These are phyloP conservation scores for Lactifluus echinatus DNA, from an alignment of 768 basidiomycete genomes.

Conservation along the genomic window DNA sequence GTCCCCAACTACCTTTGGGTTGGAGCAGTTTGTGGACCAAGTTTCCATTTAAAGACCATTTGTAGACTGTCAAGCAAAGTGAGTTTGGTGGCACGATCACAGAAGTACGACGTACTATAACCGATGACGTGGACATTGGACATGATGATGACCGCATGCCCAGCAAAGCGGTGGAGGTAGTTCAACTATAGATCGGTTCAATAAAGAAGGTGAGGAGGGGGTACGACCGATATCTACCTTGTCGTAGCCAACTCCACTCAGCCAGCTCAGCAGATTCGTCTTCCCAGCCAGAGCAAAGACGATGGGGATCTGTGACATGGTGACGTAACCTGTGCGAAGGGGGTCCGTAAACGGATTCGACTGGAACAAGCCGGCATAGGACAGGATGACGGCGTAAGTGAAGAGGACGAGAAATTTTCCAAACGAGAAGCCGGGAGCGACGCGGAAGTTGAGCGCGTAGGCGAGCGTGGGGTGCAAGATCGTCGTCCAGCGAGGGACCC, in stretches of 20 bases:
- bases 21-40: neutral
- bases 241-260: conserved; percentile 40
- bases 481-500: conserved; percentile 33
- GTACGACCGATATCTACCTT: conserved; percentile 28
- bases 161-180: conserved; percentile 47
- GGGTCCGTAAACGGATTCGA: conserved; percentile 31
- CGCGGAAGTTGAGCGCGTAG: conserved; percentile 27
- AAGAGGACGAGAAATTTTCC: conserved; percentile 32
- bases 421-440: conserved; percentile 31
- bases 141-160: conserved; percentile 34
- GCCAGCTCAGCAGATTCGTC: conserved; percentile 36
- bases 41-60: conserved; percentile 5
- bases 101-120: conserved; percentile 29
- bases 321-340: conserved; percentile 30
- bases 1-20: conserved; percentile 21
- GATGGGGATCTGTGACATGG: conserved; percentile 38
- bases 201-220: neutral
- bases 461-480: conserved; percentile 28
- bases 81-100: neutral
- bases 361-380: conserved; percentile 31
- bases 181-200: conserved; percentile 33
- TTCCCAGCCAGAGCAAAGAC: conserved; percentile 40
- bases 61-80: neutral
- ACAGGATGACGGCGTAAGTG: conserved; percentile 30
- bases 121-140: conserved; percentile 36